Percentiles rank a stretch among this genome's conserved stretches.
These are phyloP conservation scores for Cercospora citrullina DNA, from an alignment of 2,329 filamentous ascomycete genomes.

Conservation along the genomic window DNA sequence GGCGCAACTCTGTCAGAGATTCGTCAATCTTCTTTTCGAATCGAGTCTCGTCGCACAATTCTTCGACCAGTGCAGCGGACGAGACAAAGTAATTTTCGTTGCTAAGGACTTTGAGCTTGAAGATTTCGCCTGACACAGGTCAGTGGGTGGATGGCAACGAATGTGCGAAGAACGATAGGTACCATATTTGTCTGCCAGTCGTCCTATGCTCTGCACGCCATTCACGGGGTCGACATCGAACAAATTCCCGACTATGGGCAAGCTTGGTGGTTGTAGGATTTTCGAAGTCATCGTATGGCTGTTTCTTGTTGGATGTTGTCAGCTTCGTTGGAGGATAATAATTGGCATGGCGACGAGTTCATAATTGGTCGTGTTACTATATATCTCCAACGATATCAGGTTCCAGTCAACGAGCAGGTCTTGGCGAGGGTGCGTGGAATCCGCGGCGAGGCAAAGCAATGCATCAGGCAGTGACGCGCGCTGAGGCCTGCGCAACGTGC, in stretches of 20 bases:
- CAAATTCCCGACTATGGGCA: constrained; percentile 66
- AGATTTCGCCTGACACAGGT: constrained; percentile 19
- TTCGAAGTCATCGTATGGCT: constrained; percentile 3
- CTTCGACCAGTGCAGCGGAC: constrained; percentile 38
- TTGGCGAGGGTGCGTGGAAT: not conserved
- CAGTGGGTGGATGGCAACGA: not conserved
- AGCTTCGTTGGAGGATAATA: not conserved
- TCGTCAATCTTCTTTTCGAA: constrained; percentile 61
- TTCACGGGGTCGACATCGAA: constrained; percentile 61
- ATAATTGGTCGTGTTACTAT: not conserved
- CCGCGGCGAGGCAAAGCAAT: not conserved
- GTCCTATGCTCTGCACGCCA: constrained; percentile 57
- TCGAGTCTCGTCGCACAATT: constrained; percentile 42
- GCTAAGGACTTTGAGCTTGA: constrained; percentile 19
- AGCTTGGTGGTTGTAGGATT: constrained; percentile 63
- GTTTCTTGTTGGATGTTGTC: not conserved
- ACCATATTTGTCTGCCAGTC: constrained; percentile 38
- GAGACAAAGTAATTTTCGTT: constrained; percentile 13
- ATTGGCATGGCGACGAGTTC: not conserved
- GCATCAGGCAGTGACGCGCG: not conserved
- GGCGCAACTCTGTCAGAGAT: constrained; percentile 57
- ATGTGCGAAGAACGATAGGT: not conserved
- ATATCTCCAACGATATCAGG: not conserved
- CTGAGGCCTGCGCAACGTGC: not conserved
- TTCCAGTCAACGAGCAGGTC: not conserved